Base-by-base conservation (phyloP, 257 asterid species). In the Prunella vulgaris region DNA sequence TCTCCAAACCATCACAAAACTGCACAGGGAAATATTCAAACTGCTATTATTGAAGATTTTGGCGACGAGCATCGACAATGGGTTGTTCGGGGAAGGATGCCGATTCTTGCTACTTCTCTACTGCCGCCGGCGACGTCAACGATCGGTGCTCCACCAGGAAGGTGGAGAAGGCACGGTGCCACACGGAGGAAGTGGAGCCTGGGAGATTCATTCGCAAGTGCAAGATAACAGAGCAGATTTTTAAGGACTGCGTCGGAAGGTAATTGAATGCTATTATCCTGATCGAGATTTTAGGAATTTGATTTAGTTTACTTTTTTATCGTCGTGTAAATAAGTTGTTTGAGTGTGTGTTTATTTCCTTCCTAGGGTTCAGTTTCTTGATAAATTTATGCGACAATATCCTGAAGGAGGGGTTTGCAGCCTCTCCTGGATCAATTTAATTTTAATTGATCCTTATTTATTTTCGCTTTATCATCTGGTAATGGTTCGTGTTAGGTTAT, bases 151-250 rank as follows among this genome's bases (percentile, higher is more conserved):
- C 81, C 72, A 84, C 93, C 64, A 78, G 97, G 74, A 92, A 76
- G 84, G 83, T 90, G 59, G 81, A 88, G 48, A 81, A 37, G 64
- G 84, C 95, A 18, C 82, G 80, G 65, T 90, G 98, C 83, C 85
- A 76, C 38, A 88, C 96, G 10, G 89, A 85, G 83, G 94, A 90
- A 70, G 83, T 83, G 20, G 95, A 92, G 81, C 95, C 89, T 21
- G 97, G 98, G 7, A 88, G 79, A 73, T 90, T 86, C 76, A 58
- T 92, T 2, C 85, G 90, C 40, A 92, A 84, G 84, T 90, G 98
- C 71, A 85, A 86, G 79, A 88, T 88, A 70, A 85, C 90, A 4
- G 95, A 86, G 37, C 73, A 85, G 82, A 40, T 82, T 28, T 84
- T 88, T 80, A 89, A 76, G 68, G 93, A 86, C 58, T 88, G 96